phyloP scores from a whole-genome alignment of 257 asterid species.

The Nicotiana paniculata region DNA sequence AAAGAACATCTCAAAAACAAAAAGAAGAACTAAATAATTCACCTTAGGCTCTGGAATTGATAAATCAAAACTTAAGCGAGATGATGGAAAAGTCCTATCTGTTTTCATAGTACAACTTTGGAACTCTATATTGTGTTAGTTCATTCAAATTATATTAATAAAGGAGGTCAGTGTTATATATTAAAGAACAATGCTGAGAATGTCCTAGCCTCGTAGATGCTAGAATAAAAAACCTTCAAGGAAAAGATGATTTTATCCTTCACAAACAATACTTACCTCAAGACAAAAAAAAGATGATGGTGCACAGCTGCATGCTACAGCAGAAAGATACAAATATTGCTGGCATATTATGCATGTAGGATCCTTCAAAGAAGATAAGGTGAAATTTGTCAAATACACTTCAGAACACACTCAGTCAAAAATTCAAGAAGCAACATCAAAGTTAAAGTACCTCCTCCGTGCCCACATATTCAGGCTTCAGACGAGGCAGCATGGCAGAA shows the following conservation, averaged over 20 bases:
- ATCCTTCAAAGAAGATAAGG: slow-evolving; percentile 51
- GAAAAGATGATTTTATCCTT: not conserved
- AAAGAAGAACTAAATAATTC: not conserved
- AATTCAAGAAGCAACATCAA: not conserved
- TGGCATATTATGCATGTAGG: slow-evolving; percentile 86
- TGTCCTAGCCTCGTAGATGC: not conserved
- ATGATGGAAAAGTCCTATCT: not conserved
- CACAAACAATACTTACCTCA: slow-evolving; percentile 53
- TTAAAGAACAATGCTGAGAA: not conserved
- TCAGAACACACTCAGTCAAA: not conserved
- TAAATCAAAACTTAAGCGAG: not conserved
- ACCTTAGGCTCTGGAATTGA: not conserved
- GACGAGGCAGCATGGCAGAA: no score
- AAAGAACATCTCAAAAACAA: not conserved
- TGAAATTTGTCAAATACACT: slow-evolving; percentile 21
- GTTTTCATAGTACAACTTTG: not conserved
- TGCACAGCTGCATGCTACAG: slow-evolving; percentile 82
- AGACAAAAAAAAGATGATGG: slow-evolving; percentile 77
- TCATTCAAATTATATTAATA: not conserved
- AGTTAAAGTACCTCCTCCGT: slow-evolving; percentile 65
- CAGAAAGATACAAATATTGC: slow-evolving; percentile 78
- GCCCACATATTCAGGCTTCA: slow-evolving; percentile 26
- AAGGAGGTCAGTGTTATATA: not conserved
- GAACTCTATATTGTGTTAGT: not conserved
- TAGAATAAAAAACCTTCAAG: not conserved